Conservation (phyloP, 129 eudicot genomes). For the Oenanthe sinensis region DNA sequence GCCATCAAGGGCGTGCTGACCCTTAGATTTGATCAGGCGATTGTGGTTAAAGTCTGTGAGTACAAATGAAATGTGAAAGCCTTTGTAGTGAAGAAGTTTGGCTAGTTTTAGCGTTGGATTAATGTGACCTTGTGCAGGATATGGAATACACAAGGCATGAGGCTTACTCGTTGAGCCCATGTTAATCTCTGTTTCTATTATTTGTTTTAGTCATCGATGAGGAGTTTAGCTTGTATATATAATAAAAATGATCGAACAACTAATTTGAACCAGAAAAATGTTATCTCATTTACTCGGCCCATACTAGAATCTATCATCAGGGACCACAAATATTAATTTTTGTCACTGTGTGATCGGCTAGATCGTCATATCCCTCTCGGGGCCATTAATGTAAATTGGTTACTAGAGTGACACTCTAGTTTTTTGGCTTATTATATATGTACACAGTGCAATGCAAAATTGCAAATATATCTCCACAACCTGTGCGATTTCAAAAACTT, state of each 20-base stretch:
- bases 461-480: too few relatives aligned
- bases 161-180: slow-evolving; percentile 19
- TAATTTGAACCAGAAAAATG: background rate
- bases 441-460: too few relatives aligned
- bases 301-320: background rate
- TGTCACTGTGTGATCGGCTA: too few relatives aligned
- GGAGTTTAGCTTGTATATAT: background rate
- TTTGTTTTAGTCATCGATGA: background rate
- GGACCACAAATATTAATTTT: background rate
- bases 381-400: too few relatives aligned
- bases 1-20: slow-evolving; percentile 31
- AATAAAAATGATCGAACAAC: background rate
- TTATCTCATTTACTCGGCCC: background rate
- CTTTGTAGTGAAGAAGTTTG: slow-evolving; percentile 40
- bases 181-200: background rate
- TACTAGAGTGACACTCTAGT: too few relatives aligned
- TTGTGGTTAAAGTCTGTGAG: slow-evolving; percentile 51
- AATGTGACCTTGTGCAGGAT: slow-evolving; percentile 67
- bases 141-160: slow-evolving; percentile 54
- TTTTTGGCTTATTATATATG: too few relatives aligned
- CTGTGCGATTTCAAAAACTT: too few relatives aligned
- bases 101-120: slow-evolving; percentile 67
- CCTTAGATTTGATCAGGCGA: slow-evolving; percentile 51
- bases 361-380: background rate
- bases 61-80: slow-evolving; percentile 46